Base-by-base conservation (phyloP, 768 basidiomycete species). In the Pleurotus citrinopileatus region DNA sequence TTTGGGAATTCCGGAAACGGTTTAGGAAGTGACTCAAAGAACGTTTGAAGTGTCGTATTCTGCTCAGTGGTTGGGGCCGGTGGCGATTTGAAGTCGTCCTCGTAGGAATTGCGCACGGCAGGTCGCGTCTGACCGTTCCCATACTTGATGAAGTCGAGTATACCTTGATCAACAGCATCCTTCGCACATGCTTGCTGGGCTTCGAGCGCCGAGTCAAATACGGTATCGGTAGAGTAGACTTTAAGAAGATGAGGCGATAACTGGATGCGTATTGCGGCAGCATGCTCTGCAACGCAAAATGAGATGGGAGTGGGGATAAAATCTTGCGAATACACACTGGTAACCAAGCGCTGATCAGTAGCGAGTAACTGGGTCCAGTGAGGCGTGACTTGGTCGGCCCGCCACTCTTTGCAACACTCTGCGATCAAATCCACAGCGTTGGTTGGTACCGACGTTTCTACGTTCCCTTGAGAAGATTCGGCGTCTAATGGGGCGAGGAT, bases 11-110 rank as follows among this genome's bases (percentile, higher is more conserved):
- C 82, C 0, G 83, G 80, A 48, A 87, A 78, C 1, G 86, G 87
- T 42, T 76, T 74, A 1, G 87, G 86, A 42, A 90, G 76, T 12
- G 79, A 65, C n/a, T 85, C 84, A 60, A 78, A 86, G 64, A 83
- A 89, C 1, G 66, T 66, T 56, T 84, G 83, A 1, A 89, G 66
- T 0, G 76, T 73, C 12, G 20, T 45, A 13, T 12, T 32, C 15
- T 26, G n/a, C 5, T 17, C 22, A 15, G 20, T 28, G 4, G 48
- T 8, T 7, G 10, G 5, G 9, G 5, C 2, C 17, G 48, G 48
- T 5, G 26, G 13, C 3, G 17, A 15, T 22, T 17, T 42, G 13
- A 25, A 17, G 27, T 4, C 9, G 19, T 47, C 42, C 7, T n/a
- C 20, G 15, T 19, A 28, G 28, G 22, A 37, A 20, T 54, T 34